These are phyloP conservation scores for Trypethelium eluteriae DNA, from an alignment of 495 filamentous ascomycete genomes.

Conservation along the genomic window DNA sequence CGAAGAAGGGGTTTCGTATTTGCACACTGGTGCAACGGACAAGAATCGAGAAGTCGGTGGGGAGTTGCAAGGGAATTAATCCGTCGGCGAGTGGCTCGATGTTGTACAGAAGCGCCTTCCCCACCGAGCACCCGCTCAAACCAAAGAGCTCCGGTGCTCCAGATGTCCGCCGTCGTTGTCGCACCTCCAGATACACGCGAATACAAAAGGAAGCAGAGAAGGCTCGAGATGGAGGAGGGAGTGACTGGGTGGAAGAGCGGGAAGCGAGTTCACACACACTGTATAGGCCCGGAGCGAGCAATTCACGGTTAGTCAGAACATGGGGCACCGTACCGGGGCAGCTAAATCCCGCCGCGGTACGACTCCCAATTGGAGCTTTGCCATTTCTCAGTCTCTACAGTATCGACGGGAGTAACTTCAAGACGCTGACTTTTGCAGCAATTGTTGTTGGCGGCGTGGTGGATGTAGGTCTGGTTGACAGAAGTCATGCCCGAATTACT, in stretches of 20 bases:
- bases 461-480: neutral
- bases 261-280: neutral
- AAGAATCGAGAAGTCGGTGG: neutral
- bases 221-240: neutral
- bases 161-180: neutral
- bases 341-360: conserved; percentile 1
- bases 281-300: neutral
- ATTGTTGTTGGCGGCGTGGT: neutral
- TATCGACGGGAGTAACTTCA: neutral
- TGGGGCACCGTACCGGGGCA: neutral
- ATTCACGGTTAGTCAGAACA: conserved; percentile 2
- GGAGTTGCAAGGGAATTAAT: conserved; percentile 7
- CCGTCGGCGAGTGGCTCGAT: neutral
- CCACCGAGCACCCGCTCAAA: conserved; percentile 1
- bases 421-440: neutral
- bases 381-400: conserved; percentile 4
- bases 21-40: neutral
- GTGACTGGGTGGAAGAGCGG: neutral
- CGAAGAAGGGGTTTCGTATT: neutral
- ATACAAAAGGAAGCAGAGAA: neutral
- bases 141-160: neutral
- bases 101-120: conserved; percentile 12
- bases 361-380: neutral
- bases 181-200: neutral
- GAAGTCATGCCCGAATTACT: neutral